Base-by-base conservation (phyloP, 2,329 filamentous ascomycete genomes). In the Fusarium sterilihyphosum region DNA sequence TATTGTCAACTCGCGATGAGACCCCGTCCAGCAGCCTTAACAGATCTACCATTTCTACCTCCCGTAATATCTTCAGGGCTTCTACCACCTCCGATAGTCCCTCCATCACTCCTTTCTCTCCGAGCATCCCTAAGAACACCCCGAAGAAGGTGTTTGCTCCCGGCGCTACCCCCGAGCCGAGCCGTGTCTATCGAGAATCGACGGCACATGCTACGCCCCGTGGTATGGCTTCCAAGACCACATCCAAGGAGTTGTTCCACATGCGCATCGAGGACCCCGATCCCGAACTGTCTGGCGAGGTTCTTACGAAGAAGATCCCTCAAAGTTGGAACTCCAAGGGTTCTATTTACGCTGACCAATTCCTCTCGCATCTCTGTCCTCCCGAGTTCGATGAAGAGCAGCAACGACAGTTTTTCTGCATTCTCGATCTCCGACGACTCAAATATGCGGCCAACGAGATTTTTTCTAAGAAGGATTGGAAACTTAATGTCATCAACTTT, bases 371-470 rank as follows among this genome's bases (percentile, higher is more conserved):
- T 67, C 86, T 89, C 38, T 90, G 88, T 74, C 89, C 89, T 5
- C 81, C 86, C 33, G 86, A 89, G 49, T 86, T 90, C 71, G 88
- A 89, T 71, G 89, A 91, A 58, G 84, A 88, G 60, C 88, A 91
- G 80, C 86, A 88, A 54, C 87, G 88, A 65, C 89, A 91, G 81
- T 91, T 90, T 78, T 91, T 90, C 75, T 91, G 89, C 78, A 88
- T 91, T 70, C 87, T 91, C 73, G 89, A 91, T 77, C 82, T 91
- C 65, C 88, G 89, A 68, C 86, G 89, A 71, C 84, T 91, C 52
- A 91, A 91, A 81, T 90, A 90, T 76, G 87, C 88, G 11, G 89
- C 89, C 35, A 86, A 90, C 74, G 89, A 91, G 75, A 89, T 91
- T 22, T 91, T 91, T 67, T 78, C 82, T 24, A 88, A 86, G 78